These are phyloP conservation scores for Gentiana dahurica DNA, from an alignment of 257 asterid genomes.

Conservation along the genomic window DNA sequence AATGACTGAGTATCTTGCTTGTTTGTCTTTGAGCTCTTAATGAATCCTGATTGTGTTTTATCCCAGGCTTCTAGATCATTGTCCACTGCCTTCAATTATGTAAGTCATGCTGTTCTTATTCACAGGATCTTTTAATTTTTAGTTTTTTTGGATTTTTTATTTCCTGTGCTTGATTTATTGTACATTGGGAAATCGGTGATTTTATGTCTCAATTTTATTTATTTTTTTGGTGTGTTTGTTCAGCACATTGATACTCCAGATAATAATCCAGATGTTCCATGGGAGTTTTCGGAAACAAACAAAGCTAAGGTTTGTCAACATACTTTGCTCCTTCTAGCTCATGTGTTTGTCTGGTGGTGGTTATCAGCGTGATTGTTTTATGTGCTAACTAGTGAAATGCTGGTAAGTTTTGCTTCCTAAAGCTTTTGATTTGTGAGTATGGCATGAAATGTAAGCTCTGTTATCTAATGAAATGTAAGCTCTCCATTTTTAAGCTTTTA, in stretches of 20 bases:
- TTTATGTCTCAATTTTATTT: too few relatives aligned
- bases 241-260: constrained; percentile 85
- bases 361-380: neutral
- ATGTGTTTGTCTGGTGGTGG: neutral
- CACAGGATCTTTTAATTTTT: neutral
- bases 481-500: too few relatives aligned
- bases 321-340: too few relatives aligned
- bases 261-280: constrained; percentile 68
- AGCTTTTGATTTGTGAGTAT: neutral
- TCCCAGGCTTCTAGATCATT: constrained; percentile 71
- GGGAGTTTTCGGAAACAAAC: constrained; percentile 69
- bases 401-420: neutral
- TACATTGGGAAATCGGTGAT: too few relatives aligned
- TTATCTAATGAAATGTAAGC: too few relatives aligned
- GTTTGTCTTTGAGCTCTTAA: neutral
- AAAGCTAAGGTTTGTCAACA: constrained; percentile 45
- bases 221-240: constrained; percentile 7
- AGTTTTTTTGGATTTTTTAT: neutral
- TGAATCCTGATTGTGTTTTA: constrained; percentile 3
- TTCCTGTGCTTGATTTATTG: neutral
- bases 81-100: constrained; percentile 85
- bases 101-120: constrained; percentile 23
- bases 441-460: too few relatives aligned
- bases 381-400: neutral
- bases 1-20: neutral